These are phyloP conservation scores for Calocybe cyanea DNA, from an alignment of 768 basidiomycete species.

Conservation along the genomic window DNA sequence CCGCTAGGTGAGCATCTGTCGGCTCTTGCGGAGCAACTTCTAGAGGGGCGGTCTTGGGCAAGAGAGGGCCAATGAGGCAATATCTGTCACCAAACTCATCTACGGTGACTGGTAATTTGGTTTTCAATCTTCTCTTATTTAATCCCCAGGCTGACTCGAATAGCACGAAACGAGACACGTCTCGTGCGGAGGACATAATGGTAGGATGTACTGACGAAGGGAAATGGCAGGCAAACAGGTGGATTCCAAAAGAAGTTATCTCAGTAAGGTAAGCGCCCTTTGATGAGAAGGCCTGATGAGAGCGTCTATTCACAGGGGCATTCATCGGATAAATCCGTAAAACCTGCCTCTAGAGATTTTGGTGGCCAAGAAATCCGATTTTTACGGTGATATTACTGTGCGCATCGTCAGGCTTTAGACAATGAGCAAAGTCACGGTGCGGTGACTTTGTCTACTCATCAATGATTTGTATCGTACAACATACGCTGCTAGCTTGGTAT, in stretches of 20 bases:
- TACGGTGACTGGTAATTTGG: conserved; percentile 97
- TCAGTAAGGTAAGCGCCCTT: no score
- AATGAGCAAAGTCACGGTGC: no score
- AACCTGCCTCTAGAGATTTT: no score
- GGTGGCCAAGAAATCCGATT: no score
- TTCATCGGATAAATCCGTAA: no score
- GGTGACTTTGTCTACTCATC: no score
- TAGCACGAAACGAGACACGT: conserved; percentile 75
- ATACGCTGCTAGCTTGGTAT: no score
- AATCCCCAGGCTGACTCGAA: conserved; percentile 99
- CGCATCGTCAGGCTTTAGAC: no score
- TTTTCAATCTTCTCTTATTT: conserved; percentile 99
- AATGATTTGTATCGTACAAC: no score
- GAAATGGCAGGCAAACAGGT: conserved; percentile 30
- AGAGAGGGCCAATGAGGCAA: conserved; percentile 95
- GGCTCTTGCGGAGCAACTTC: conserved; percentile 96
- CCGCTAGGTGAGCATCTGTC: conserved; percentile 71
- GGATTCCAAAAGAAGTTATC: conserved; percentile 42
- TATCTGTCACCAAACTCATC: conserved; percentile 94
- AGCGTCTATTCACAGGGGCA: no score
- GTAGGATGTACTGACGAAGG: conserved; percentile 13
- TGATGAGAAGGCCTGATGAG: no score
- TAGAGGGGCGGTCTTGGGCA: conserved; percentile 98
- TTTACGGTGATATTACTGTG: no score
- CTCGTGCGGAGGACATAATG: conserved; percentile 43